Evolutionary conservation across 2,329 filamentous ascomycete genomes (phyloP), one percentile per base, ranked within the genome.

Genomic region (Scedosporium dehoogii): DNA sequence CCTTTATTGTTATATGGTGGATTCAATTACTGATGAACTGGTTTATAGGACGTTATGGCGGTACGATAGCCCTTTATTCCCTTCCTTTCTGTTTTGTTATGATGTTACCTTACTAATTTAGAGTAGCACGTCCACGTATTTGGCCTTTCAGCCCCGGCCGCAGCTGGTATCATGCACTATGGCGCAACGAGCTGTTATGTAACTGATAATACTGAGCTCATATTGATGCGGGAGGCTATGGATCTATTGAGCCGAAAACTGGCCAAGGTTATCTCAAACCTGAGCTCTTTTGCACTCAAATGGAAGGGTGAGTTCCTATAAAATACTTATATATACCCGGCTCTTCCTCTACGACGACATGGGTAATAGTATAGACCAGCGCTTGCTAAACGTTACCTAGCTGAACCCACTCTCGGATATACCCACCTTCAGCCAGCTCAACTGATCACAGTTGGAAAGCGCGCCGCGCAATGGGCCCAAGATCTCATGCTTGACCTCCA

Each of bases 141-240:
- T 73, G 91, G 89, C 3, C 75, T 82, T 67, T 85, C 82, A 64
- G 89, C 89, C 3, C 90, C 90, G 1, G 87, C 84, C 41, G 91
- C 91, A 9, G 90, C 89, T 14, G 90, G 90, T 41, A 89, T 94
- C 68, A 93, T 96, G 64, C 92, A 96, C 73, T 85, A 82, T 73
- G 88, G 87, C 67, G 85, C 85, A 62, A 88, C 82, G 21, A 65
- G 65, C 9, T 84, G 80, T 73, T 85, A 80, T 69, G 81, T 85
- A 46, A 92, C 88, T 62, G 90, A 92, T 70, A 91, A 92, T 66
- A 81, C 87, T 2, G 90, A 93, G 68, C 76, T 93, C 42, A 91
- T 96, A 66, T 84, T 96, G 69, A 82, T 73, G 63, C 68, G 69
- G 3, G 70, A 76, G 38, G 91, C 85, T 5, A 76, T 96, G 63